phyloP scores from a whole-genome alignment of 2,329 filamentous ascomycete genomes.

The Nothopassalora personata region DNA sequence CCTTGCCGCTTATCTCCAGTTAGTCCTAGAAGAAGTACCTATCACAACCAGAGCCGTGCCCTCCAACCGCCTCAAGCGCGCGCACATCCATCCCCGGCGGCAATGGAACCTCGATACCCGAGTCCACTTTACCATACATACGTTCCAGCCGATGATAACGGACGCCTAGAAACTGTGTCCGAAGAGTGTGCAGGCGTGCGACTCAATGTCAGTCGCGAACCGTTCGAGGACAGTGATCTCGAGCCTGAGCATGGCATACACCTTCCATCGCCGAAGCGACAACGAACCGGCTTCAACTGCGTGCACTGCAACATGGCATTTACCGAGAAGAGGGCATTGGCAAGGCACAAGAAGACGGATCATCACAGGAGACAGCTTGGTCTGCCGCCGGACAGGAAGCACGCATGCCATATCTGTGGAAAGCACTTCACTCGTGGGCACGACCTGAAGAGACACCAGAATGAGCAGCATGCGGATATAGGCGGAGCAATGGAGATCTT shows the following conservation, averaged over 20 bases:
- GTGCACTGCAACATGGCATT: slow-evolving; percentile 19
- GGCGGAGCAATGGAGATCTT: neutral
- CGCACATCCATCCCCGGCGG: neutral
- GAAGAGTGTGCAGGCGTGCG: neutral
- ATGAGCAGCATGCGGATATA: slow-evolving; percentile 20
- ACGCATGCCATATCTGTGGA: slow-evolving; percentile 21
- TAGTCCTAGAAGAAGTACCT: neutral
- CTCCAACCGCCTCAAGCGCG: neutral
- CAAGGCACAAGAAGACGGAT: slow-evolving; percentile 25
- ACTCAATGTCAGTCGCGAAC: neutral
- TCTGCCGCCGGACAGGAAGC: slow-evolving; percentile 21
- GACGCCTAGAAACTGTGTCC: neutral
- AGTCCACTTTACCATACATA: neutral
- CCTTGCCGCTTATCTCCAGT: neutral
- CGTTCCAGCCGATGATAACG: neutral
- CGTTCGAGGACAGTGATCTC: slow-evolving; percentile 4
- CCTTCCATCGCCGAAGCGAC: slow-evolving; percentile 12
- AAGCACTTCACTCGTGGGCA: slow-evolving; percentile 25
- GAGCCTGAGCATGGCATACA: slow-evolving; percentile 1
- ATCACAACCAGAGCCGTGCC: neutral
- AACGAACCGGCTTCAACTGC: slow-evolving; percentile 12
- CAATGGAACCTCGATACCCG: neutral
- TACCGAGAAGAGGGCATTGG: slow-evolving; percentile 25
- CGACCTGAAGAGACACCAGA: slow-evolving; percentile 24
- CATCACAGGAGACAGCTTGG: slow-evolving; percentile 23